Conservation (phyloP, 257 asterid species). For the Primulina huaijiensis region DNA sequence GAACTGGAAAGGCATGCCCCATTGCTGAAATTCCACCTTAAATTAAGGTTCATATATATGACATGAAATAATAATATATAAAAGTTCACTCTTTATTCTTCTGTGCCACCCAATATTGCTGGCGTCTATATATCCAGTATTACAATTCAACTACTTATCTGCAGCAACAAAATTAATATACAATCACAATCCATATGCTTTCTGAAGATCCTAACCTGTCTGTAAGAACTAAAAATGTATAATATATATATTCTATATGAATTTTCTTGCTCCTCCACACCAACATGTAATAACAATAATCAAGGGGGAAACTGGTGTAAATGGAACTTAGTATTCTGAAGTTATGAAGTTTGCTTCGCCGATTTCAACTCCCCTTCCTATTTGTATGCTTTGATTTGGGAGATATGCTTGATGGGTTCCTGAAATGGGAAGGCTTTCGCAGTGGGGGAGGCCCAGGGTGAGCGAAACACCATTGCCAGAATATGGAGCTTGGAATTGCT, state of each 20-base stretch:
- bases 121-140: conserved; percentile 41
- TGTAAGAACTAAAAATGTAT: conserved; percentile 43
- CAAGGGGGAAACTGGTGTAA: conserved; percentile 36
- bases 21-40: too few species aligned
- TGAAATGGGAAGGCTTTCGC: conserved; percentile 68
- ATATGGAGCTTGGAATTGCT: conserved; percentile 66
- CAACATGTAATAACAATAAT: conserved; percentile 25
- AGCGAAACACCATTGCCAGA: conserved; percentile 78
- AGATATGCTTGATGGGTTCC: conserved; percentile 60
- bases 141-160: conserved; percentile 63
- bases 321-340: conserved; percentile 38
- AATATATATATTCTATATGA: conserved; percentile 38
- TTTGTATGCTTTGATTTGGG: conserved; percentile 53
- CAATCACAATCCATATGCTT: conserved; percentile 62
- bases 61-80: background rate
- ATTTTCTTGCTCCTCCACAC: conserved; percentile 44
- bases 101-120: conserved; percentile 54
- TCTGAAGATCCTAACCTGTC: conserved; percentile 42
- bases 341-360: conserved; percentile 42
- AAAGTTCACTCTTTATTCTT: conserved; percentile 39
- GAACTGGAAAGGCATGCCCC: too few species aligned
- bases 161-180: conserved; percentile 80
- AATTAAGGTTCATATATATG: too few species aligned
- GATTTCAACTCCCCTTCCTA: conserved; percentile 53
- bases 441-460: conserved; percentile 83